Evolutionary conservation across 805 yeast genomes (phyloP).

Genomic region (Barnettozyma pratensis): DNA sequence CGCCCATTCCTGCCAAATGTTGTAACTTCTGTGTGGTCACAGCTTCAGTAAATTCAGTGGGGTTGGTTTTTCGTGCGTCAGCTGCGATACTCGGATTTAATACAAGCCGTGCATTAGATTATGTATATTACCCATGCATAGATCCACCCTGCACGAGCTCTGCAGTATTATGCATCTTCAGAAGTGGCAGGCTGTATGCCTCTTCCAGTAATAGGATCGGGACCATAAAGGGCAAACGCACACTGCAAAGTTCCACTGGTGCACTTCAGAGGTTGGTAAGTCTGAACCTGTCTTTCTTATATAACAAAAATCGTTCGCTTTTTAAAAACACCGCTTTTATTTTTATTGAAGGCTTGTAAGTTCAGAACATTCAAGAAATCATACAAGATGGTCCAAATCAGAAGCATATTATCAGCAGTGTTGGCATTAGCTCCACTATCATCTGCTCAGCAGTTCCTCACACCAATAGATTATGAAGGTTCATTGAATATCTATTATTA

Average conservation of each 20-base stretch:
- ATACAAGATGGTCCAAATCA: constrained; percentile 7
- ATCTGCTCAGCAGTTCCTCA: constrained; percentile 15
- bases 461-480: constrained; percentile 14
- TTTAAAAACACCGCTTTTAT: not conserved
- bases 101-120: not conserved
- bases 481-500: constrained; percentile 18
- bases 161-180: not conserved
- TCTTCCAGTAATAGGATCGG: not conserved
- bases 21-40: not conserved
- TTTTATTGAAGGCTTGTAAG: too few species aligned
- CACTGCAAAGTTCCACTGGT: not conserved
- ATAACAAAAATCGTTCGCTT: constrained; percentile 1
- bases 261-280: too few species aligned
- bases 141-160: not conserved
- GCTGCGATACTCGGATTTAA: not conserved
- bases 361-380: not conserved
- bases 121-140: not conserved
- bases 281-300: not conserved
- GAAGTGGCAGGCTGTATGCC: not conserved
- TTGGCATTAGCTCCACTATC: constrained; percentile 16
- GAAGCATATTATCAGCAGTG: not conserved
- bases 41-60: not conserved
- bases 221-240: not conserved
- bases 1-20: too few species aligned
- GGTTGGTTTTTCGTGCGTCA: not conserved